A percentile compares a stretch with the other conserved stretches of the same genome.
Conservation (phyloP, 1,284 basidiomycete species). For the Rhodotorula sp. region DNA sequence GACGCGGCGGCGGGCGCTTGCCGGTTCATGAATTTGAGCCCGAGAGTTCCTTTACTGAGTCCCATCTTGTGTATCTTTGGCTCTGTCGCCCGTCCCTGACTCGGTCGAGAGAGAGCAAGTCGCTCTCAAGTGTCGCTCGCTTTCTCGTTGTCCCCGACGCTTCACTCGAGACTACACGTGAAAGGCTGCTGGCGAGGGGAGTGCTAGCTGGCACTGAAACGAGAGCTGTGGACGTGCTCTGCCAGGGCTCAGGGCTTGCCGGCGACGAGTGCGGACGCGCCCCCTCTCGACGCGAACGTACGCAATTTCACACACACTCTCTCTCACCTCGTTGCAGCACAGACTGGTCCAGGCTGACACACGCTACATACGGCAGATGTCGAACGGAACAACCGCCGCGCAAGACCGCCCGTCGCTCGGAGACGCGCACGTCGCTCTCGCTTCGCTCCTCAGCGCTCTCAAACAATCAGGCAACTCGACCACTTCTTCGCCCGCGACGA, state of each 20-base stretch:
- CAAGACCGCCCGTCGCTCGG: neutral
- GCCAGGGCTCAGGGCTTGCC: too few species aligned
- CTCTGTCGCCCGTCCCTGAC: neutral
- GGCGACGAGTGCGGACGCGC: neutral
- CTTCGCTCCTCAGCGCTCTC: conserved; percentile 9
- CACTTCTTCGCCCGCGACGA: neutral
- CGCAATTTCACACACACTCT: neutral
- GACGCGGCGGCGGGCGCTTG: conserved; percentile 9
- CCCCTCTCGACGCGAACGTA: conserved; percentile 2
- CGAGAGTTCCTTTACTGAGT: conserved; percentile 26
- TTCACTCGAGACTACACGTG: neutral
- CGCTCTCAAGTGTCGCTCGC: neutral
- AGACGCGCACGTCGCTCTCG: conserved; percentile 11
- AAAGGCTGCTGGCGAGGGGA: too few species aligned
- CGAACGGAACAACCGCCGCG: neutral
- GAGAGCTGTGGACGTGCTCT: too few species aligned
- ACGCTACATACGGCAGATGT: neutral
- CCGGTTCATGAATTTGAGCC: conserved; percentile 38
- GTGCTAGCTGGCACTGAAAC: too few species aligned
- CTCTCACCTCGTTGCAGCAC: neutral
- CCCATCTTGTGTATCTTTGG: neutral
- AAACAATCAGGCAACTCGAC: neutral
- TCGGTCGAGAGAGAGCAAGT: neutral
- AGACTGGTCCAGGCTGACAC: neutral
- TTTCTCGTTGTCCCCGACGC: neutral